Percentiles rank a stretch among this genome's conserved stretches.
Evolutionary conservation across 2,329 filamentous ascomycete species (phyloP).

Genomic region (Trichoderma sp.): DNA sequence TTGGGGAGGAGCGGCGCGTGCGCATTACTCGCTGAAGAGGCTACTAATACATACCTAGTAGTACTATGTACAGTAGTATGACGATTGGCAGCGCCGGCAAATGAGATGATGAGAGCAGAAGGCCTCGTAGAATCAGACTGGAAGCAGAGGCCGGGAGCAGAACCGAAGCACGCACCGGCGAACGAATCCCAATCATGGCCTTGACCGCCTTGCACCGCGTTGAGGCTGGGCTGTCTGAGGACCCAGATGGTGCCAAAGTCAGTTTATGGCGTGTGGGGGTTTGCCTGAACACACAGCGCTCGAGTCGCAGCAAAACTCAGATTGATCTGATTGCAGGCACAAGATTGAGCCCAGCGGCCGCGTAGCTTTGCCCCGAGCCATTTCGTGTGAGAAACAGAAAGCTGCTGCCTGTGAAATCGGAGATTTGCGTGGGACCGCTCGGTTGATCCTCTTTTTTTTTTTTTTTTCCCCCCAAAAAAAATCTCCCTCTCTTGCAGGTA

Average conservation of each 20-base stretch:
- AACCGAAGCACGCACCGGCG: background rate
- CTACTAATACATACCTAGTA: background rate
- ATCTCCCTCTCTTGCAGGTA: no score
- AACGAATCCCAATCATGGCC: background rate
- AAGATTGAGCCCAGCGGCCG: conserved; percentile 1
- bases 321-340: conserved; percentile 2
- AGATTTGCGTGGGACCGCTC: background rate
- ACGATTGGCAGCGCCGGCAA: background rate
- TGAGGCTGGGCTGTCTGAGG: conserved; percentile 1
- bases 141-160: background rate
- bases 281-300: background rate
- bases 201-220: background rate
- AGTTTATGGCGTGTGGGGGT: conserved; percentile 8
- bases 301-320: background rate
- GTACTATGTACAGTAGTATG: background rate
- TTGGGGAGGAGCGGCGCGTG: background rate
- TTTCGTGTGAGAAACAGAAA: background rate
- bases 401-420: background rate
- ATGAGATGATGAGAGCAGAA: background rate
- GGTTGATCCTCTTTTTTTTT: background rate
- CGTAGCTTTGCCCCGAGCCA: background rate
- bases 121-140: no score
- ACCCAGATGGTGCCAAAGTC: conserved; percentile 20
- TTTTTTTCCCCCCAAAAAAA: no score
- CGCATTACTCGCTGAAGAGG: conserved; percentile 7